phyloP scores from a whole-genome alignment of 2,329 filamentous ascomycete species.

The Xylaria digitata region DNA sequence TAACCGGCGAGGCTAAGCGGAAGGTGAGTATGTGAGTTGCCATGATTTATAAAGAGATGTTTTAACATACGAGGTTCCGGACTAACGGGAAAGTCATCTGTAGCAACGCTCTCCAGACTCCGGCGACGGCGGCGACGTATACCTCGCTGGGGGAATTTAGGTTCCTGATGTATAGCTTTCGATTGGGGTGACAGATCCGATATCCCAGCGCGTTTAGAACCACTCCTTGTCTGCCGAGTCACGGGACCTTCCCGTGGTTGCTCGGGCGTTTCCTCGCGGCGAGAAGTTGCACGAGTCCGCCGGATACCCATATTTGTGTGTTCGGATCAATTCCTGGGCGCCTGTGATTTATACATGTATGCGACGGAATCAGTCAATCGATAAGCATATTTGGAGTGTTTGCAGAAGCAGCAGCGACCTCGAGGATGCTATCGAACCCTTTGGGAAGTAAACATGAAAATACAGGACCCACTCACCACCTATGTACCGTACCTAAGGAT shows the following conservation, averaged over 20 bases:
- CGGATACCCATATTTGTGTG: slow-evolving; percentile 41
- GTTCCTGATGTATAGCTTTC: slow-evolving; percentile 12
- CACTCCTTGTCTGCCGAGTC: slow-evolving; percentile 41
- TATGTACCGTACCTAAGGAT: too few species aligned
- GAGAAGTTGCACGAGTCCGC: slow-evolving; percentile 38
- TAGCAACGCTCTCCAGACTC: slow-evolving; percentile 43
- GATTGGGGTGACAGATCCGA: slow-evolving; percentile 31
- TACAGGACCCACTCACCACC: neutral
- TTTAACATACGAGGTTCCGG: slow-evolving; percentile 28
- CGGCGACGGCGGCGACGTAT: slow-evolving; percentile 37
- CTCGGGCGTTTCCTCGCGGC: slow-evolving; percentile 37
- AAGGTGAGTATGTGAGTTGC: slow-evolving; percentile 19
- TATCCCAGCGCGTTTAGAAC: slow-evolving; percentile 35
- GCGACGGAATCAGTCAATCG: slow-evolving; percentile 4
- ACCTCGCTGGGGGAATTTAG: slow-evolving; percentile 40
- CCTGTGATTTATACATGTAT: neutral
- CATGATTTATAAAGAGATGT: neutral
- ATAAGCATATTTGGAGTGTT: neutral
- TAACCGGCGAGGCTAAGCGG: slow-evolving; percentile 27
- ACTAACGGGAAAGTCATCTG: slow-evolving; percentile 35
- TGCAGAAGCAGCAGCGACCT: too few species aligned
- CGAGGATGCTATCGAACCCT: too few species aligned
- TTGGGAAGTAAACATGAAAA: slow-evolving; percentile 17
- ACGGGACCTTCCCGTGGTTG: slow-evolving; percentile 27
- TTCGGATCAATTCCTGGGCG: neutral